phyloP scores from a whole-genome alignment of 805 yeast species.

The Ogataea trehalophila region DNA sequence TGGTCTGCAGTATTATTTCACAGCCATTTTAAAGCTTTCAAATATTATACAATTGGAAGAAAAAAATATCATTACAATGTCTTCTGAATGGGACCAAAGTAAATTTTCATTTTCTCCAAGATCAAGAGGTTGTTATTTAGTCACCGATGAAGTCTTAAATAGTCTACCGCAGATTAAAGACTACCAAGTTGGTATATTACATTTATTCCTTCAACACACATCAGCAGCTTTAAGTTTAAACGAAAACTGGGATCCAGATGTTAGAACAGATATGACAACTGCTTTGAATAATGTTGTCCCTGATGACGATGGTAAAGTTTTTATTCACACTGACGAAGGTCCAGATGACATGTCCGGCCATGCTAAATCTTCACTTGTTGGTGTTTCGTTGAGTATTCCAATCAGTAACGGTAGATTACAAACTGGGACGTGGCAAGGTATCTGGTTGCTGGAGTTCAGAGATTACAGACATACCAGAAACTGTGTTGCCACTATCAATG shows the following conservation, averaged over 20 bases:
- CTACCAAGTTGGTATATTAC: slow-evolving; percentile 57
- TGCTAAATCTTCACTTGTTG: slow-evolving; percentile 56
- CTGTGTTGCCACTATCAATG: slow-evolving; percentile 71
- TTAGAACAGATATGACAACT: slow-evolving; percentile 60
- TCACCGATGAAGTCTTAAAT: slow-evolving; percentile 58
- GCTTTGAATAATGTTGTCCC: slow-evolving; percentile 66
- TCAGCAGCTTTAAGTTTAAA: slow-evolving; percentile 73
- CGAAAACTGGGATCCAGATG: slow-evolving; percentile 80
- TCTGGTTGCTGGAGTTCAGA: slow-evolving; percentile 73
- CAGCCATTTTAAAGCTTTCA: too few species aligned
- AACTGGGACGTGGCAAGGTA: slow-evolving; percentile 84
- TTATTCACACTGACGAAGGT: slow-evolving; percentile 70
- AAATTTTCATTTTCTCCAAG: slow-evolving; percentile 52
- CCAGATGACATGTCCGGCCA: slow-evolving; percentile 86
- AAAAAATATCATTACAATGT: slow-evolving; percentile 5
- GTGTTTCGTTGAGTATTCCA: slow-evolving; percentile 63
- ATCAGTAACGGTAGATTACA: slow-evolving; percentile 63
- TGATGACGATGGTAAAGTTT: slow-evolving; percentile 46
- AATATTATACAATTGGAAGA: too few species aligned
- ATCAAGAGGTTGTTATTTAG: slow-evolving; percentile 62
- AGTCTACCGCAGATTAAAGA: slow-evolving; percentile 56
- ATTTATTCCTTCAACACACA: slow-evolving; percentile 73
- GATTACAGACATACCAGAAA: slow-evolving; percentile 56
- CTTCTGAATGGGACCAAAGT: slow-evolving; percentile 52
- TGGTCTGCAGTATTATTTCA: too few species aligned